phyloP scores from a whole-genome alignment of 345 rosid species.

The Rhodamnia rubescens region DNA sequence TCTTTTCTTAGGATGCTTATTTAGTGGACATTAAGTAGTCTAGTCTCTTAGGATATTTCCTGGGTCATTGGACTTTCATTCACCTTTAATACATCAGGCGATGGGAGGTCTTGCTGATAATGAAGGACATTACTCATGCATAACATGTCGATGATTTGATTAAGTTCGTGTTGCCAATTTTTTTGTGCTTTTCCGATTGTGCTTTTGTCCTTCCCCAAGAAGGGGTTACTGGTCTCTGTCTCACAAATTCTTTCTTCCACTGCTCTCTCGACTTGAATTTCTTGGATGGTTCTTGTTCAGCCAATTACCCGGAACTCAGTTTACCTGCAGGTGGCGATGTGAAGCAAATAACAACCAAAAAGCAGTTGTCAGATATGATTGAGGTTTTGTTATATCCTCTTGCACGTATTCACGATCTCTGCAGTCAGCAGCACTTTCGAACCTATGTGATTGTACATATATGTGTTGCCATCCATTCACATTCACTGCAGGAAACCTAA shows the following conservation, averaged over 20 bases:
- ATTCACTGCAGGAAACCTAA: neutral
- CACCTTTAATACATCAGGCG: neutral
- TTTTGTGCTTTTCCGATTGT: neutral
- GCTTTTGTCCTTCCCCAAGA: neutral
- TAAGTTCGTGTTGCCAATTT: neutral
- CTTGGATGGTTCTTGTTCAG: neutral
- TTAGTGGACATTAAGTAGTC: neutral
- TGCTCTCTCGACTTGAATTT: neutral
- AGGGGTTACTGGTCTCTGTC: neutral
- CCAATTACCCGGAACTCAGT: constrained; percentile 30
- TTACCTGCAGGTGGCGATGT: constrained; percentile 92
- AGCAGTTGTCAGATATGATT: constrained; percentile 70
- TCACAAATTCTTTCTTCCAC: neutral
- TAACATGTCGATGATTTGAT: constrained; percentile 1
- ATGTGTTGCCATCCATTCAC: neutral
- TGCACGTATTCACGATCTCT: neutral
- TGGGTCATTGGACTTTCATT: neutral
- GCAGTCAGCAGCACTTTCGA: neutral
- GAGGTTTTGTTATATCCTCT: constrained; percentile 49
- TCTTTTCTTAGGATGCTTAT: neutral
- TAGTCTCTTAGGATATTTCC: neutral
- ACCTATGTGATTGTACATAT: neutral
- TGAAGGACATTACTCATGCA: constrained; percentile 52
- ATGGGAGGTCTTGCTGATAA: constrained; percentile 23
- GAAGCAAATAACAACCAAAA: constrained; percentile 59